Conservation (phyloP, 164 flowering plant species). For the Macadamia tetraphylla region DNA sequence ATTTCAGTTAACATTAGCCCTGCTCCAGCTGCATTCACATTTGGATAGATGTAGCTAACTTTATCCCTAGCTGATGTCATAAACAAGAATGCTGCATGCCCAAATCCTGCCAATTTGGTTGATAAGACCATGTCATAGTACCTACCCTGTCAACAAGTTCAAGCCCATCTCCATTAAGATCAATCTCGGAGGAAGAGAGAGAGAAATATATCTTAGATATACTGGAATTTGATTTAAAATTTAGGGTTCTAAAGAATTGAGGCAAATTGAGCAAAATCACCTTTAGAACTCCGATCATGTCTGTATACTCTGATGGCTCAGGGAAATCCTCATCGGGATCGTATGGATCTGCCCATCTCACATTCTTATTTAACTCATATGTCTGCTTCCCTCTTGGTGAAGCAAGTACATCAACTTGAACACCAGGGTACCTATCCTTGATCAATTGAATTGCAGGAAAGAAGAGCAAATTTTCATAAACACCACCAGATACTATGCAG, state of each 20-base stretch:
- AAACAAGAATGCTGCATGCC: slow-evolving; percentile 81
- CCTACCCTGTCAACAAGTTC: slow-evolving; percentile 43
- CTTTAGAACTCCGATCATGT: slow-evolving; percentile 79
- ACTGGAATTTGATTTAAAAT: no score
- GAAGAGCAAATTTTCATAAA: slow-evolving; percentile 77
- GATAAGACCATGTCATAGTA: slow-evolving; percentile 87
- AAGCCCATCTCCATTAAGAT: not conserved
- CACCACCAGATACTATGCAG: slow-evolving; percentile 74
- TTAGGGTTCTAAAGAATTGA: no score
- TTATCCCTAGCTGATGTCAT: slow-evolving; percentile 75
- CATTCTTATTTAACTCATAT: slow-evolving; percentile 86
- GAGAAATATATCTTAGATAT: no score
- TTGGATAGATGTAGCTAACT: slow-evolving; percentile 82
- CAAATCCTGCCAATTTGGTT: slow-evolving; percentile 78
- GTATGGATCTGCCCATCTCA: slow-evolving; percentile 77
- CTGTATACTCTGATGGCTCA: slow-evolving; percentile 74
- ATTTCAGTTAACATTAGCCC: slow-evolving; percentile 68
- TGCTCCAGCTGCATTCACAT: slow-evolving; percentile 94
- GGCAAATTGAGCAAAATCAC: no score
- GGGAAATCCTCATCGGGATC: slow-evolving; percentile 74
- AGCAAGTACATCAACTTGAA: slow-evolving; percentile 65
- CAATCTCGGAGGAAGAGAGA: not conserved
- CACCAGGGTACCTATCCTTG: slow-evolving; percentile 89
- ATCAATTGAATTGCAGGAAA: slow-evolving; percentile 82
- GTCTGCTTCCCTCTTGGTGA: slow-evolving; percentile 69